Evolutionary conservation across 2,329 filamentous ascomycete species (phyloP).

Genomic region (Fusarium humuli): DNA sequence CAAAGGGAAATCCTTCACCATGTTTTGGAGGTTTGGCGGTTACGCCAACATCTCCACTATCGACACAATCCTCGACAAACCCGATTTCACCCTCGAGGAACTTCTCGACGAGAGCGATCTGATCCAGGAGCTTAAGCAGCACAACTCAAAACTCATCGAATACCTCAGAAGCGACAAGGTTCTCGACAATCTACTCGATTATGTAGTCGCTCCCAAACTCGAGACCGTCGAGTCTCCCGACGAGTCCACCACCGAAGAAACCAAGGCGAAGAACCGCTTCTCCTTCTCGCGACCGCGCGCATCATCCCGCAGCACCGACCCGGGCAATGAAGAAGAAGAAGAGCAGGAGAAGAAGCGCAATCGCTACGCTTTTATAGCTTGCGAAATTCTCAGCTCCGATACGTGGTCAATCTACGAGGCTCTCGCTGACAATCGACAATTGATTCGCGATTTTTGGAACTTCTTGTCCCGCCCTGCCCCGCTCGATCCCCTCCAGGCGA

Average conservation of each 20-base stretch:
- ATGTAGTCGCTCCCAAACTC: slow-evolving; percentile 85
- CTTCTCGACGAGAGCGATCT: slow-evolving; percentile 95
- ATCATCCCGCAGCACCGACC: slow-evolving; percentile 63
- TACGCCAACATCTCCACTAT: slow-evolving; percentile 98
- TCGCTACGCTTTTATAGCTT: slow-evolving; percentile 92
- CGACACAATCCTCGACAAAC: slow-evolving; percentile 95
- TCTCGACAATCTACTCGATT: slow-evolving; percentile 86
- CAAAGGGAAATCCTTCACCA: slow-evolving; percentile 65
- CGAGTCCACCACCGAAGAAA: slow-evolving; percentile 64
- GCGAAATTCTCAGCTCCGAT: slow-evolving; percentile 93
- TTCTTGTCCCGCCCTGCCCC: slow-evolving; percentile 88
- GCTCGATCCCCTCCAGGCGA: slow-evolving; percentile 91
- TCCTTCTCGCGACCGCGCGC: slow-evolving; percentile 65
- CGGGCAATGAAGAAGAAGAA: slow-evolving; percentile 68
- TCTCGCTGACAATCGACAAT: slow-evolving; percentile 83
- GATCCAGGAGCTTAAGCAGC: slow-evolving; percentile 97
- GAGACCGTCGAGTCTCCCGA: slow-evolving; percentile 65
- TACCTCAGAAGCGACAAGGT: slow-evolving; percentile 90
- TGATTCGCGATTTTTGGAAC: slow-evolving; percentile 88
- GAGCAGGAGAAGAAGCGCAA: slow-evolving; percentile 91
- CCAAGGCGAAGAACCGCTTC: slow-evolving; percentile 59
- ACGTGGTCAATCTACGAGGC: slow-evolving; percentile 97
- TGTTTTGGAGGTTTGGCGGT: slow-evolving; percentile 99
- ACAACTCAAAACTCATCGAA: slow-evolving; percentile 97
- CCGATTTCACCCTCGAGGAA: slow-evolving; percentile 95